Base-by-base conservation (phyloP, 441 rosid genomes). In the Bruguiera hainesii region DNA sequence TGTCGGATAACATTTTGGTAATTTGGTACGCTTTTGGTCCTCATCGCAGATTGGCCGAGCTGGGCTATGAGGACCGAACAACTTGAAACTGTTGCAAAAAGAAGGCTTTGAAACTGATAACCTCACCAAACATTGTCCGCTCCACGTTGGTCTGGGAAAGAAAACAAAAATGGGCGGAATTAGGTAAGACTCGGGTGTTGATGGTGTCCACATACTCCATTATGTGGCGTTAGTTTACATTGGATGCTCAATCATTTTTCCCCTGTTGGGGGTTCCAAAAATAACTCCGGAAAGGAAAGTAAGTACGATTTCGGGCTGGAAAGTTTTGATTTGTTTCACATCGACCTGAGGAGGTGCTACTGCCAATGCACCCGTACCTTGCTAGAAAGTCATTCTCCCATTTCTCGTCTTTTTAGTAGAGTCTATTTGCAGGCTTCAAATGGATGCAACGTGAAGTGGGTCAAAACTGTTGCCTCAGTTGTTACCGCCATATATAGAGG, bases 281-380 rank as follows among this genome's bases (percentile, higher is more conserved):
- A 69, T 78, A 63, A 78, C 68, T 75, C 77, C 81, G 71, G 76
- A 76, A 75, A 57, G 78, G 65, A 57, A 56, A 67, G 57, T 50
- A 69, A 67, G 57, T 42, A 71, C 71, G 51, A 48, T 64, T 58
- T 55, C 62, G 16, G 55, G 60, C 51, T 30, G 20, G 50, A 20
- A 71, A 48, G n/a, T 9, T 35, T 31, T 48, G 26, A 21, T 58
- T 11, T 23, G 20, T 57, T 64, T 66, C 71, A 29, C 58, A 10
- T 53, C 58, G 6, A 23, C 13, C 15, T 20, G 58, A 29, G 58
- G 58, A 5, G 16, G 57, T 53, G 23, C 37, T 10, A 33, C 4
- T 13, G 48, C 58, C 58, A 10, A 23, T 23, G 58, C 58, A 53
- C 29, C 58, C 25, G 58, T 53, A 10, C 58, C 25, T 23, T n/a